Conservation (phyloP, 1,284 basidiomycete genomes). For the Malassezia vespertilionis region DNA sequence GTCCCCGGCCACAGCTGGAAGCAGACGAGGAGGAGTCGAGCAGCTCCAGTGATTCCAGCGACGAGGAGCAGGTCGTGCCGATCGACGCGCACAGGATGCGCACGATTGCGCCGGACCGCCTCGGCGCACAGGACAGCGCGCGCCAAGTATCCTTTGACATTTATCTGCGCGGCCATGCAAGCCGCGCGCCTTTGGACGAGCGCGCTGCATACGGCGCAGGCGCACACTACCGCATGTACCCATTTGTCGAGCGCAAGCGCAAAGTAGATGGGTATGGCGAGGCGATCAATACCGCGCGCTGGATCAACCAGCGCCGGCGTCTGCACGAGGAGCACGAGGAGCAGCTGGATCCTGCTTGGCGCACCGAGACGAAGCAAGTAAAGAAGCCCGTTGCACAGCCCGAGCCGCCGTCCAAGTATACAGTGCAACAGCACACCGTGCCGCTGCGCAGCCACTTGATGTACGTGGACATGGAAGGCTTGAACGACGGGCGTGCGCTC, state of each 20-base stretch:
- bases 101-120: constrained; percentile 17
- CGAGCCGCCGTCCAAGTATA: constrained; percentile 83
- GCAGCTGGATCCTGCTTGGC: constrained; percentile 18
- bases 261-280: constrained; percentile 92
- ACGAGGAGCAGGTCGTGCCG: constrained; percentile 55
- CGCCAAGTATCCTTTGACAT: constrained; percentile 79
- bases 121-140: constrained; percentile 49
- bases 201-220: constrained; percentile 55
- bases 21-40: constrained; percentile 52
- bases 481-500: constrained; percentile 89
- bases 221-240: constrained; percentile 90
- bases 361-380: background rate
- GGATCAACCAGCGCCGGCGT: constrained; percentile 46
- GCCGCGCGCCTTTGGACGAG: constrained; percentile 68
- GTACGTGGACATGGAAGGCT: constrained; percentile 87
- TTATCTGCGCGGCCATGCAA: constrained; percentile 85
- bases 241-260: constrained; percentile 82
- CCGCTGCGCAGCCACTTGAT: constrained; percentile 72
- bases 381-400: constrained; percentile 56
- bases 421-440: constrained; percentile 63
- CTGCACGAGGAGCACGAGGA: constrained; percentile 26
- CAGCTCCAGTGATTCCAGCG: constrained; percentile 51
- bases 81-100: constrained; percentile 50
- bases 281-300: constrained; percentile 67
- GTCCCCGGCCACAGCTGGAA: constrained; percentile 78